Conservation (phyloP, 345 rosid species). For the Mercurialis annua region DNA sequence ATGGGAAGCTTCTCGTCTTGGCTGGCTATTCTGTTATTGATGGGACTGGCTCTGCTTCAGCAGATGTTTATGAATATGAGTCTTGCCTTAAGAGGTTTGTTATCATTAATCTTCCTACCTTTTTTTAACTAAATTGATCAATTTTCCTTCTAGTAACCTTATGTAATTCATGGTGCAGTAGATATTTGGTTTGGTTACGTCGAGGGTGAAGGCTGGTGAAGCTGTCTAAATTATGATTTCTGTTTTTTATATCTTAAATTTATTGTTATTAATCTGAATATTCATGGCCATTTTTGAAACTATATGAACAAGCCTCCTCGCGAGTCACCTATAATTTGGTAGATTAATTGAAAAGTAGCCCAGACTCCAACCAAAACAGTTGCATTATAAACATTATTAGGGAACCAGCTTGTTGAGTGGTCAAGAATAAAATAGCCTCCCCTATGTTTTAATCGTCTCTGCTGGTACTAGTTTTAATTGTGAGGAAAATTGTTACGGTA, state of each 20-base stretch:
- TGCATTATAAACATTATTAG: not conserved
- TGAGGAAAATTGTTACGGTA: not conserved
- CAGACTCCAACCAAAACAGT: not conserved
- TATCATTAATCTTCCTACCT: not conserved
- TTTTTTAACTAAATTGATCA: no score
- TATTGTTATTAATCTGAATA: not conserved
- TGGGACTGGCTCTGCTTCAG: slow-evolving; percentile 49
- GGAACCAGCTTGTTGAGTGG: not conserved
- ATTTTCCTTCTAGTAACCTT: not conserved
- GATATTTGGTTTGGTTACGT: not conserved
- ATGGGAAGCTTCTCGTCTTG: slow-evolving; percentile 74
- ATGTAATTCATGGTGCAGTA: not conserved
- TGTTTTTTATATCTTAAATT: not conserved
- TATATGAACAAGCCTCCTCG: not conserved
- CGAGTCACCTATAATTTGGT: not conserved
- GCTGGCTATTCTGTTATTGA: slow-evolving; percentile 59
- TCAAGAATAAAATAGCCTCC: not conserved
- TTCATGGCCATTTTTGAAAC: not conserved
- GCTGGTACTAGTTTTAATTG: not conserved
- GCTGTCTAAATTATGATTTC: not conserved
- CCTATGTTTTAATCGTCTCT: not conserved
- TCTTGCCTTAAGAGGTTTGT: slow-evolving; percentile 83
- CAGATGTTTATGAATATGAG: slow-evolving; percentile 75
- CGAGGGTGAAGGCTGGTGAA: not conserved
- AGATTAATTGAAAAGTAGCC: not conserved